A percentile compares a stretch with the other conserved stretches of the same genome.
These are phyloP conservation scores for Picochlorum sp. DNA, from an alignment of 139 green algal genomes.

Conservation along the genomic window DNA sequence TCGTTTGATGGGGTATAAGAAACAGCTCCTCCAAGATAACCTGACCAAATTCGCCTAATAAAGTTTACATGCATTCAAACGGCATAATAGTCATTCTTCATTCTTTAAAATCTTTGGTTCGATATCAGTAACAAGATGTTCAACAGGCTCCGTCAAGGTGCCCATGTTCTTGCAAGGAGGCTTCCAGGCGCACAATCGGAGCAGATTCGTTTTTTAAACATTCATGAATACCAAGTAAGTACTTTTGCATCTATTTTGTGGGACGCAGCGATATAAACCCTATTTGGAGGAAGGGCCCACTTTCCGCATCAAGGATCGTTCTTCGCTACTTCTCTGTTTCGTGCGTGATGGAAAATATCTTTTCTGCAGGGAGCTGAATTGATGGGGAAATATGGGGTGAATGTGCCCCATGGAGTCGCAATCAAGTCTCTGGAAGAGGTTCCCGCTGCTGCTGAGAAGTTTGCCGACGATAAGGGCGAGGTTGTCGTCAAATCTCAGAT, in stretches of 20 bases:
- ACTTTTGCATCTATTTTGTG: not conserved
- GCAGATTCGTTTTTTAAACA: conserved; percentile 74
- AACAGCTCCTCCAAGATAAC: conserved; percentile 14
- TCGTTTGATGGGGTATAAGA: conserved; percentile 68
- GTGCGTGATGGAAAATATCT: not conserved
- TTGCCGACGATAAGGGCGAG: conserved; percentile 64
- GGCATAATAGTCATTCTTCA: too few species aligned
- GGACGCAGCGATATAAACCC: too few species aligned
- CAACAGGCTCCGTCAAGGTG: not conserved
- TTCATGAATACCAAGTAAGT: conserved; percentile 92
- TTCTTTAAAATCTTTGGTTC: too few species aligned
- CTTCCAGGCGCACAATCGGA: conserved; percentile 7
- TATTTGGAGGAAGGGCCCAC: too few species aligned
- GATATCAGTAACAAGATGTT: conserved; percentile 3
- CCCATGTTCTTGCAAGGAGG: not conserved
- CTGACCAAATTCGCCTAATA: not conserved
- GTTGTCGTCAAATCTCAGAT: conserved; percentile 97
- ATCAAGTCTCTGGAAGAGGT: conserved; percentile 70
- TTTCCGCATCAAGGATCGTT: too few species aligned
- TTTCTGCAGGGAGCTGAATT: conserved; percentile 76
- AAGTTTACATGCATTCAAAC: not conserved
- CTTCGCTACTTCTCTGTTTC: not conserved
- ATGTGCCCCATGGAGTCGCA: conserved; percentile 81
- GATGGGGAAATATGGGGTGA: conserved; percentile 88
- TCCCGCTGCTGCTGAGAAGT: conserved; percentile 51